Evolutionary conservation across 768 basidiomycete species (phyloP), one percentile per base, ranked within the genome.

Genomic region (Kwoniella bestiolae): DNA sequence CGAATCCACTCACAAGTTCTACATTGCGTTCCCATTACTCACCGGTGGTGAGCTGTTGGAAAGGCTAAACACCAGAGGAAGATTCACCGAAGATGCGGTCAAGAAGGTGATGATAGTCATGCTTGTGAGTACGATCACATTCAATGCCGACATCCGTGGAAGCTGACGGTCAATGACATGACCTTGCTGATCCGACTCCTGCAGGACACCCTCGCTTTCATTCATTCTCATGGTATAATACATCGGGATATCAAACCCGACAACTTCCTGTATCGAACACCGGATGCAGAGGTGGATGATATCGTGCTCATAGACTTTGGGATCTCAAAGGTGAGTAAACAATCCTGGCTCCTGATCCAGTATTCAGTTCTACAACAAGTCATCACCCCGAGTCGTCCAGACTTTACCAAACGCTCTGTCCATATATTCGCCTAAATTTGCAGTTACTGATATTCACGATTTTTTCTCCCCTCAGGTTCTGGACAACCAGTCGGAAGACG

Each of bases 221-320:
- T 98, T 1, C 95, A 98, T 76, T 86, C 89, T 74, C 93, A 96
- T 74, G 95, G 94, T 25, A 96, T 98, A 80, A 96, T 98, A 56
- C 95, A 98, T 82, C 91, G 95, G 65, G 95, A 98, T 82, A 96
- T 98, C 83, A 98, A 98, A 78, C 95, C 95, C 28, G 91, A 93
- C 49, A 98, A 98, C 81, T 87, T 97, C 26, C 94, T 91, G 90
- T 90, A 90, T 4, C 66, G 72, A 6, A 63, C 66, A 8, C 63
- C 63, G 11, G 53, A 65, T 9, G 51, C 63, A 3, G 61, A 60
- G 29, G 56, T 70, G 4, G 66, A 69, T 31, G 72, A 73, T 60
- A 47, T 73, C 28, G 58, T 73, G 1, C 44, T 73, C 25, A 73
- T 73, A 41, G 72, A 73, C 47, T 73, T 73, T 35, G 72, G 72